Evolutionary conservation across 2,329 filamentous ascomycete genomes (phyloP), one percentile per base, ranked within the genome.

Genomic region (Chlorencoelia australis): DNA sequence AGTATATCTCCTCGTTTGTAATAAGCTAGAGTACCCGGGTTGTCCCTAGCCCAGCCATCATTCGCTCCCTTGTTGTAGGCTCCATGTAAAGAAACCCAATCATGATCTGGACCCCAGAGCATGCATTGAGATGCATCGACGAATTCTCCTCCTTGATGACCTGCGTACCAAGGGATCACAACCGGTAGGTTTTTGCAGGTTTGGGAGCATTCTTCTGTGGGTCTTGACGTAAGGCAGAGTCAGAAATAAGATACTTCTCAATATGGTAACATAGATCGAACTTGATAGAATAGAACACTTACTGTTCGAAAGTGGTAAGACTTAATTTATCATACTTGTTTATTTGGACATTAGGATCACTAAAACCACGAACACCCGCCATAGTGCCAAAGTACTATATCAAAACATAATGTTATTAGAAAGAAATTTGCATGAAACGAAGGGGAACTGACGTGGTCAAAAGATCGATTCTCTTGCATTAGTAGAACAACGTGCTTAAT

Each of bases 301-400:
- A n/a, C n/a, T n/a, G n/a, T n/a, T n/a, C n/a, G n/a, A n/a, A n/a
- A 7, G 50, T n/a, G n/a, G n/a, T n/a, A 61, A 6, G 61, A 62
- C 11, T 24, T 24, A 41, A 66, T 48, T 7, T 62, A 31, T 9
- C 14, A 28, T 9, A 14, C 8, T 28, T 46, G 33, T 69, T 69
- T 27, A 65, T 50, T 41, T 71, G 66, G 2, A 68, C 58, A 41
- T 73, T 73, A 8, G 69, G 68, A 43, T 73, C 69, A 21, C 62
- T 62, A 51, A 72, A 72, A 2, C 68, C 68, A 20, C 68, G 61
- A 21, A 71, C 64, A 15, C 67, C 68, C 3, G 67, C 62, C 68
- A 71, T 70, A 3, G 67, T 69, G 11, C 68, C 68, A 53, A 69
- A 71, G 46, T 71, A 71, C n/a, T n/a, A n/a, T n/a, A n/a, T n/a